Evolutionary conservation across 768 basidiomycete genomes (phyloP).

Genomic region (Amanita phalloides): DNA sequence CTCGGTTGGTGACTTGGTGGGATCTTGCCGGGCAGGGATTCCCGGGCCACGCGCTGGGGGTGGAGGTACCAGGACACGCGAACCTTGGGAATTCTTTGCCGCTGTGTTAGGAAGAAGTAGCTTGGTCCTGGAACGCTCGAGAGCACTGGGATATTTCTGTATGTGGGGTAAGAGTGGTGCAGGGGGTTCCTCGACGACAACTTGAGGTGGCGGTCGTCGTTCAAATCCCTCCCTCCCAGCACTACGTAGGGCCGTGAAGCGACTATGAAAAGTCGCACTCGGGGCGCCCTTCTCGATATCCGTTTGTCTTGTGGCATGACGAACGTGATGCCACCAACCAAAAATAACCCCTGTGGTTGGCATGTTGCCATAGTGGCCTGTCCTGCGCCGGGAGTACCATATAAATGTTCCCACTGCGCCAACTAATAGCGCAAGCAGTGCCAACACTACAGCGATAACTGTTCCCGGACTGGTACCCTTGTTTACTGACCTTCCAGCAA

Average conservation of each 20-base stretch:
- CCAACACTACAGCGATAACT: neutral
- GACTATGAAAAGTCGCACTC: conserved; percentile 1
- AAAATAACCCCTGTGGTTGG: conserved; percentile 13
- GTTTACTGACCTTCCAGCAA: neutral
- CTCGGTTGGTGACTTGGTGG: neutral
- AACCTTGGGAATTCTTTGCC: neutral
- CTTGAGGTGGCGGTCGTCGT: neutral
- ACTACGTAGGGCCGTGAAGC: conserved; percentile 6
- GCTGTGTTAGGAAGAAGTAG: conserved; percentile 13
- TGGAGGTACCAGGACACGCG: neutral
- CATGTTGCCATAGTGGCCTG: conserved; percentile 15
- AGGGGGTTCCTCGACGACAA: conserved; percentile 14
- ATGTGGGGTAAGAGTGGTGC: conserved; percentile 17
- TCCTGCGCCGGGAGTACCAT: conserved; percentile 6
- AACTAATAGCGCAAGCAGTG: neutral
- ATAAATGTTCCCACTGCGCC: neutral
- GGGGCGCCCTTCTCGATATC: neutral
- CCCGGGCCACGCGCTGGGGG: neutral
- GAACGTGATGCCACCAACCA: conserved; percentile 15
- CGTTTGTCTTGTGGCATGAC: neutral
- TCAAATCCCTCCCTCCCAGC: neutral
- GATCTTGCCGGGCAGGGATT: neutral
- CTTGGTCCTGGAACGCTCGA: conserved; percentile 20
- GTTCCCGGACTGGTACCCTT: neutral
- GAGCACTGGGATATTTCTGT: conserved; percentile 24